Conservation (phyloP, 495 filamentous ascomycete genomes). For the Podospora didyma region DNA sequence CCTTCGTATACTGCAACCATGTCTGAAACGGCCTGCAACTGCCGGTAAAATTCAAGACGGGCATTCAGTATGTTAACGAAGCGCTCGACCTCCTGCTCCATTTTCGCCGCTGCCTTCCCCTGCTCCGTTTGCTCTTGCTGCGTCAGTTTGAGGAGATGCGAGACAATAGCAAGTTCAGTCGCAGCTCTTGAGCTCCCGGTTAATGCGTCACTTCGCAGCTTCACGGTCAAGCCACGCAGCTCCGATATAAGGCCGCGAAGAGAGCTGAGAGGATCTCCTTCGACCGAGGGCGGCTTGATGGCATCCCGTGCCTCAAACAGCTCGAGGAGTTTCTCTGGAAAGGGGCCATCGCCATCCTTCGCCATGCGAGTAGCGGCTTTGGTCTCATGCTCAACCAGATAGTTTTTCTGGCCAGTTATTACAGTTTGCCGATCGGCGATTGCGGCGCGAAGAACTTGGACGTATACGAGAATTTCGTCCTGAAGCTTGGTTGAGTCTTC, state of each 20-base stretch:
- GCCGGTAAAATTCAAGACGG: conserved; percentile 81
- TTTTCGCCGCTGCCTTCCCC: conserved; percentile 51
- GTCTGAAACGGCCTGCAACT: conserved; percentile 85
- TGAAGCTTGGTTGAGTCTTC: conserved; percentile 81
- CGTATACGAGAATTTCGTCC: conserved; percentile 77
- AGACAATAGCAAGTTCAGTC: conserved; percentile 60
- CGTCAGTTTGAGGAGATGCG: conserved; percentile 47
- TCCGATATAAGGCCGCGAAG: conserved; percentile 65
- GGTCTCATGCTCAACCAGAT: conserved; percentile 76
- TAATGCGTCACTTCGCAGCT: conserved; percentile 58
- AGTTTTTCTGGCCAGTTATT: conserved; percentile 69
- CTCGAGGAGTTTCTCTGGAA: conserved; percentile 62
- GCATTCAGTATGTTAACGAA: conserved; percentile 77
- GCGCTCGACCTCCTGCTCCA: conserved; percentile 71
- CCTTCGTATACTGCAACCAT: conserved; percentile 69
- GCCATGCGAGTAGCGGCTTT: conserved; percentile 55
- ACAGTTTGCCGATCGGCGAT: conserved; percentile 75
- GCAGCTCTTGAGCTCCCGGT: conserved; percentile 58
- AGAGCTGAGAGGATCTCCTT: conserved; percentile 46
- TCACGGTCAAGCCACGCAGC: conserved; percentile 58
- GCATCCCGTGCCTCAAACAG: conserved; percentile 53
- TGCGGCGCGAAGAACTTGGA: conserved; percentile 67
- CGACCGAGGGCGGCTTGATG: conserved; percentile 52
- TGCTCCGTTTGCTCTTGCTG: conserved; percentile 62
- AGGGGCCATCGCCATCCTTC: conserved; percentile 59